Base-by-base conservation (phyloP, 75 land plant genomes). In the Cunninghamia lanceolata region DNA sequence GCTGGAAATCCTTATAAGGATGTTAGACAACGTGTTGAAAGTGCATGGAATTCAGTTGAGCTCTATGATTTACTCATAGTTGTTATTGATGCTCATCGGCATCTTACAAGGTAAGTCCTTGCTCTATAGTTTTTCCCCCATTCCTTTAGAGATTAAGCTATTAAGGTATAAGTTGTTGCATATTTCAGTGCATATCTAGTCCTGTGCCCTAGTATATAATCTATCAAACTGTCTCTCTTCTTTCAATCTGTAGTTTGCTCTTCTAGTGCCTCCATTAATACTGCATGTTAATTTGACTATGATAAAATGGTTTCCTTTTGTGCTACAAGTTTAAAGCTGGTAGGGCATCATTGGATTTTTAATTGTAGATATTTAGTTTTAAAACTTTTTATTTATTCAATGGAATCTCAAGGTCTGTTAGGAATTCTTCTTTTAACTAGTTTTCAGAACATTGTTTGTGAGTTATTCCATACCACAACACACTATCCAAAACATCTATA, bases 61-160 rank as follows among this genome's bases (percentile, higher is more conserved):
- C 88, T 94, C 6, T 98, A 96, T 91, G 99, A 98, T 86, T 88
- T 94, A 83, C 92, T 98, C 2, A 87, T 98, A 30, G 97, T 98
- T 40, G 91, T 98, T 45, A 95, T 98, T 90, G 99, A 98, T 92
- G 99, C 94, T 32, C 93, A 96, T 84, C 91, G 99, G 46, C 99
- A 98, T 92, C 91, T 97, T 84, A 85, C 84, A 52, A 91, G 83
- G 99, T 96, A 52, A 88, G 85, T 85, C 15, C 35, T 88, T 86
- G 35, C 36, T 84, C 82, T 32, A 71, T 32, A 71, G 11, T 71
- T 32, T 11, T 34, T 2, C 36, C 34, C 34, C 36, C 36, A 71
- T 71, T 32, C 75, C 13, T 2, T 3, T 71, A 34, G 11, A 71
- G 15, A 32, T 71, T 1, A 71, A 9, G 13, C 35, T 30, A 32